Conservation (phyloP, 495 filamentous ascomycete genomes). For the Bathelium albidoporum region DNA sequence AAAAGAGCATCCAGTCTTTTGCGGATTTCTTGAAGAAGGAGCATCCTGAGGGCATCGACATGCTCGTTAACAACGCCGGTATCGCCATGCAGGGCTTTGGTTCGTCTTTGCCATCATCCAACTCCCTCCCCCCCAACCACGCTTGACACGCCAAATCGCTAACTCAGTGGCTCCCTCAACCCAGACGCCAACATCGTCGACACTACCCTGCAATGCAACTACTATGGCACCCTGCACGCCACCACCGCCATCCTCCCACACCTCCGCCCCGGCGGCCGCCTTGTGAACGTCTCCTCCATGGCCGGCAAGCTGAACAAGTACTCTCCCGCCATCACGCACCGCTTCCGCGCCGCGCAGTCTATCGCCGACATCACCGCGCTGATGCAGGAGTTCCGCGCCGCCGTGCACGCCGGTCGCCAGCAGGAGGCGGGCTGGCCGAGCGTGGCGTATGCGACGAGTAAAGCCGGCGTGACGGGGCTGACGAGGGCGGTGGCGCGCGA, state of each 20-base stretch:
- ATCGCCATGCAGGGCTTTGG: constrained; percentile 31
- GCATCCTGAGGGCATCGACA: constrained; percentile 39
- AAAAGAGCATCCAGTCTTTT: constrained; percentile 33
- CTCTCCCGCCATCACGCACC: constrained; percentile 24
- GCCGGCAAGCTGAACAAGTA: constrained; percentile 36
- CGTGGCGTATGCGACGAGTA: constrained; percentile 38
- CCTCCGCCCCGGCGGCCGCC: constrained; percentile 31
- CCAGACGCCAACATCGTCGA: constrained; percentile 38
- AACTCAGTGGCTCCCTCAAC: background rate
- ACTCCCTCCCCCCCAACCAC: too few relatives aligned
- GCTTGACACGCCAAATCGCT: too few relatives aligned
- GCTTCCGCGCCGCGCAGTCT: constrained; percentile 30
- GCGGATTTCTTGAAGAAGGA: constrained; percentile 32
- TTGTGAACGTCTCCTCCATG: constrained; percentile 39
- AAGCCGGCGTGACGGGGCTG: constrained; percentile 37
- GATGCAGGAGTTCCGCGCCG: constrained; percentile 35
- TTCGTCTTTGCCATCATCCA: constrained; percentile 7
- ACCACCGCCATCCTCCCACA: constrained; percentile 35
- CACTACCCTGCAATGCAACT: constrained; percentile 38
- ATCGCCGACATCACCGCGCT: constrained; percentile 32
- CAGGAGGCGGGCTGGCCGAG: constrained; percentile 38
- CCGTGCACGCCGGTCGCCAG: constrained; percentile 32
- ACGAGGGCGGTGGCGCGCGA: constrained; percentile 34
- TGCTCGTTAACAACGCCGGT: constrained; percentile 43
- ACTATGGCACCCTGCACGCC: constrained; percentile 38